These are phyloP conservation scores for Globisporangium megalacanthum DNA, from an alignment of 352 stramenopile genomes.

Conservation along the genomic window DNA sequence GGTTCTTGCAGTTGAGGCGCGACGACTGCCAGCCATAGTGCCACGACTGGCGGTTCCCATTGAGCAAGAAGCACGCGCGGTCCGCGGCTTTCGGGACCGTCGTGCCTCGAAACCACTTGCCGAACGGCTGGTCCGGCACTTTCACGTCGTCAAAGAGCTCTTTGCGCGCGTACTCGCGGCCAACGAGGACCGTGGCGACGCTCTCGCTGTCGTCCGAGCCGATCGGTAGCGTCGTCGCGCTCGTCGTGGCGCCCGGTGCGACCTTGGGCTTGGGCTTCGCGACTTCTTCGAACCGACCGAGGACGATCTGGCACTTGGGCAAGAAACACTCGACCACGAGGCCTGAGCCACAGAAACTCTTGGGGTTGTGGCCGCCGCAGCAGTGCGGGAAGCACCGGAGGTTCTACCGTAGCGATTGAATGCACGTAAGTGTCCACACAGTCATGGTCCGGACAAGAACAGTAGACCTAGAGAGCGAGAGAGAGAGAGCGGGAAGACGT, in stretches of 20 bases:
- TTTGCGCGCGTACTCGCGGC: conserved; percentile 43
- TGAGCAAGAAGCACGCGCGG: conserved; percentile 60
- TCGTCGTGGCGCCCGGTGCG: not conserved
- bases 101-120: conserved; percentile 60
- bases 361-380: conserved; percentile 77
- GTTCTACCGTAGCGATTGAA: conserved; percentile 28
- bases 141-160: conserved; percentile 75
- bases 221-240: conserved; percentile 6
- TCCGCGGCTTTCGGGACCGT: conserved; percentile 26
- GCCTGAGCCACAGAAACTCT: conserved; percentile 80
- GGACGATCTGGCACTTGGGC: conserved; percentile 50
- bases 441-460: too few species aligned
- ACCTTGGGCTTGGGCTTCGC: conserved; percentile 29
- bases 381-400: conserved; percentile 81
- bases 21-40: conserved; percentile 86
- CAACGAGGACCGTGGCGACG: conserved; percentile 22
- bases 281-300: conserved; percentile 71
- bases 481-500: conserved; percentile 5
- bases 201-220: conserved; percentile 21
- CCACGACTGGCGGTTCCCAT: conserved; percentile 83
- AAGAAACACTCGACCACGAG: conserved; percentile 67
- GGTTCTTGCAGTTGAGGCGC: conserved; percentile 78
- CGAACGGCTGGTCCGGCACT: conserved; percentile 70
- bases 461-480: not conserved
- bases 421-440: not conserved